These are phyloP conservation scores for Crotalaria pallida DNA, from an alignment of 306 rosid genomes.

Conservation along the genomic window DNA sequence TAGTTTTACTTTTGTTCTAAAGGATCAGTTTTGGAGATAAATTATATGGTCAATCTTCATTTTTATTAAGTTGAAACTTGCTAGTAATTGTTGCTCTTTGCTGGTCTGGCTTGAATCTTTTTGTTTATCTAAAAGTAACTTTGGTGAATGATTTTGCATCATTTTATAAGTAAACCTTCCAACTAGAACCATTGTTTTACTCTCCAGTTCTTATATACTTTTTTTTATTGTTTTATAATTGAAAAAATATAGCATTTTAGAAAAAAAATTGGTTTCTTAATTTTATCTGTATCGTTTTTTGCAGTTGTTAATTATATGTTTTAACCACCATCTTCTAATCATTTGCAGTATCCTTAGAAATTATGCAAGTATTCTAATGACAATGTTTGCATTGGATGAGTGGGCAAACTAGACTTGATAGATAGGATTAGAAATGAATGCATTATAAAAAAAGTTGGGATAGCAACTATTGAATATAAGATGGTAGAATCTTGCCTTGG, in stretches of 20 bases:
- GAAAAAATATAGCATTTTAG: neutral
- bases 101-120: neutral
- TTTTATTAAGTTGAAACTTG: constrained; percentile 5
- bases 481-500: too few species aligned
- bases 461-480: too few species aligned
- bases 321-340: neutral
- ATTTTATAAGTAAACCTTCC: constrained; percentile 4
- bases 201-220: neutral
- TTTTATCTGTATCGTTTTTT: neutral
- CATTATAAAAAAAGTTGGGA: too few species aligned
- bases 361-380: too few species aligned
- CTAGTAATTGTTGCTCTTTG: neutral
- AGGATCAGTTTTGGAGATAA: neutral
- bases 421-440: too few species aligned
- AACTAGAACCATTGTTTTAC: neutral
- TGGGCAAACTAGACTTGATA: too few species aligned
- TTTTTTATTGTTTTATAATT: too few species aligned
- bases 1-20: constrained; percentile 12
- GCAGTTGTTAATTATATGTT: neutral
- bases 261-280: neutral
- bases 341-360: neutral
- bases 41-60: constrained; percentile 1
- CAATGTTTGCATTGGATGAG: too few species aligned
- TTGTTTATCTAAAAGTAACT: neutral
- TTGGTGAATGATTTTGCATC: neutral